Evolutionary conservation across 257 asterid genomes (phyloP).

Genomic region (Solanum ossicruentum): DNA sequence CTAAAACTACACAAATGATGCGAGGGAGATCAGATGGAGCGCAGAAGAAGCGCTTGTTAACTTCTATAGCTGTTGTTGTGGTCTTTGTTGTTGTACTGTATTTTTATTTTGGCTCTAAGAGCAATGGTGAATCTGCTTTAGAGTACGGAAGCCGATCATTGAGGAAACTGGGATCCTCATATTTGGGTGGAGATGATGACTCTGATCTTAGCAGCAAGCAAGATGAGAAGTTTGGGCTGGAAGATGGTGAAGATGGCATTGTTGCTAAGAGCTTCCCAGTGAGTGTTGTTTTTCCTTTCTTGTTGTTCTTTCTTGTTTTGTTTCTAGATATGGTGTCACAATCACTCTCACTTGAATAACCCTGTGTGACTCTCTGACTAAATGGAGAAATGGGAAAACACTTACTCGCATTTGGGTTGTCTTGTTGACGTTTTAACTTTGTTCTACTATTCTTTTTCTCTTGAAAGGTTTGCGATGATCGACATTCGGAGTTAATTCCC

Average conservation of each 20-base stretch:
- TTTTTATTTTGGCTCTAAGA: constrained; percentile 61
- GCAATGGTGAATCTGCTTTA: constrained; percentile 72
- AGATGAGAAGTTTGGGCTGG: constrained; percentile 51
- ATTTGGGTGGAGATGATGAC: constrained; percentile 84
- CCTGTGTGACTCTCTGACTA: neutral
- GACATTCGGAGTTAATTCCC: constrained; percentile 92
- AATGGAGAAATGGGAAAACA: neutral
- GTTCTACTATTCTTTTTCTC: neutral
- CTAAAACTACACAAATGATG: constrained; percentile 32
- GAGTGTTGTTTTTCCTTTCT: constrained; percentile 13
- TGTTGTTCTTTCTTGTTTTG: neutral
- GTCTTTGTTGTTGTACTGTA: constrained; percentile 45
- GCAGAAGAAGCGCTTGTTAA: constrained; percentile 54
- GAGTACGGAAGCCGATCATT: constrained; percentile 85
- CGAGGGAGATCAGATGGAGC: constrained; percentile 75
- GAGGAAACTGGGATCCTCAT: constrained; percentile 78
- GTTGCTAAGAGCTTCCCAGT: constrained; percentile 69
- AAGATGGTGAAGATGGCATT: constrained; percentile 53
- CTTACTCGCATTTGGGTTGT: neutral
- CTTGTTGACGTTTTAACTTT: neutral
- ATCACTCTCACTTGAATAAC: neutral
- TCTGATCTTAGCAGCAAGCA: constrained; percentile 49
- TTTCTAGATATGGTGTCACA: neutral
- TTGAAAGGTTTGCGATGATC: constrained; percentile 91
- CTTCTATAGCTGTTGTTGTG: constrained; percentile 37